These are phyloP conservation scores for Fusarium piperis DNA, from an alignment of 2,329 filamentous ascomycete genomes.

Conservation along the genomic window DNA sequence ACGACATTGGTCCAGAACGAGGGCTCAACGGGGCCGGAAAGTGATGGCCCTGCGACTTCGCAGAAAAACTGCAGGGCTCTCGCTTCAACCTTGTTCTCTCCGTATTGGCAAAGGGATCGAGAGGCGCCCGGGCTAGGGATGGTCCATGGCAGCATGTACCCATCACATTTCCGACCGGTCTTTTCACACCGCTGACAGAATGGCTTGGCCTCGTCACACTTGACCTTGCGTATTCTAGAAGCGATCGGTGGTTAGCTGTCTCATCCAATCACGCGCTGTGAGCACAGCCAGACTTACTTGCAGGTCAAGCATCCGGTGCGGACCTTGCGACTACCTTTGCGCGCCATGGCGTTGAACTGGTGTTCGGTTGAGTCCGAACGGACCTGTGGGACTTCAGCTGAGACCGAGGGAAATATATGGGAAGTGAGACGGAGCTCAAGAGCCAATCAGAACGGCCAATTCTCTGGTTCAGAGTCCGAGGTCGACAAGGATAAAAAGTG, in stretches of 20 bases:
- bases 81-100: background rate
- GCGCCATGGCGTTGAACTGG: background rate
- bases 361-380: background rate
- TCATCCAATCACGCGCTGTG: background rate
- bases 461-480: background rate
- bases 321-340: conserved; percentile 1
- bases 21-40: background rate
- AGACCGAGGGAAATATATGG: background rate
- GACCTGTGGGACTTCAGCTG: background rate
- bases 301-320: conserved; percentile 2
- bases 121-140: background rate
- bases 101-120: background rate
- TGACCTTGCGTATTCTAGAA: background rate
- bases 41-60: background rate
- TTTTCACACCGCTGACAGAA: background rate
- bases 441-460: background rate
- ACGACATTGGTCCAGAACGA: background rate
- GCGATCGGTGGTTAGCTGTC: background rate
- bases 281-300: background rate
- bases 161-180: background rate
- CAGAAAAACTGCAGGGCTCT: background rate
- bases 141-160: background rate
- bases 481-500: background rate
- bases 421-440: background rate
- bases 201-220: background rate